phyloP scores from a whole-genome alignment of 805 yeast genomes.

The Komagataella populi region DNA sequence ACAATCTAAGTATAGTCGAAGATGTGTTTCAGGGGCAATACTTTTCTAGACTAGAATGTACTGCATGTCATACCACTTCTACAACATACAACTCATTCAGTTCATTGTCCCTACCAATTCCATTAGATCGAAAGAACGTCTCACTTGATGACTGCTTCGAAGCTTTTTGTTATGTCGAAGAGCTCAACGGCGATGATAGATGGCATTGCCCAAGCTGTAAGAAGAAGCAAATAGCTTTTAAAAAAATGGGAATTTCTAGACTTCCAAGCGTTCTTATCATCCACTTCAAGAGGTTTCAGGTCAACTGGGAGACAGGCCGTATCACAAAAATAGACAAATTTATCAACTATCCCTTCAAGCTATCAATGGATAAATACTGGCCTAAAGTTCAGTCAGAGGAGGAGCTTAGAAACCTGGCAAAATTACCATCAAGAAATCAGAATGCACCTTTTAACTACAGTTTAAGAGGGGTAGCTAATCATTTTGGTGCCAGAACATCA shows the following conservation, averaged over 20 bases:
- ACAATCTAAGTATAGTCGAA: constrained; percentile 69
- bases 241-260: constrained; percentile 60
- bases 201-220: constrained; percentile 81
- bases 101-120: constrained; percentile 69
- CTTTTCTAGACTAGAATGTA: constrained; percentile 63
- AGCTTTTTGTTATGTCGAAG: constrained; percentile 64
- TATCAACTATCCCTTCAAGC: constrained; percentile 50
- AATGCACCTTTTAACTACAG: constrained; percentile 67
- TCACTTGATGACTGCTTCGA: constrained; percentile 54
- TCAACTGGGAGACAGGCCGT: constrained; percentile 20
- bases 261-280: constrained; percentile 70
- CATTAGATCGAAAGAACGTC: constrained; percentile 23
- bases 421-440: constrained; percentile 59
- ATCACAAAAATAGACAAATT: constrained; percentile 49
- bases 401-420: constrained; percentile 29
- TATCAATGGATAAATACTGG: constrained; percentile 57
- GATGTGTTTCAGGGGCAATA: constrained; percentile 85
- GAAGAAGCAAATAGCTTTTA: constrained; percentile 45
- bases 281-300: constrained; percentile 72
- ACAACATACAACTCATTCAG: constrained; percentile 81
- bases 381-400: constrained; percentile 30
- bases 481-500: constrained; percentile 56
- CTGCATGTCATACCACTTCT: constrained; percentile 60
- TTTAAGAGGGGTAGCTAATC: constrained; percentile 73
- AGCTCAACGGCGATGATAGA: constrained; percentile 62